Evolutionary conservation across 2,329 filamentous ascomycete genomes (phyloP), one percentile per base, ranked within the genome.

Genomic region (Sporothrix humicola): DNA sequence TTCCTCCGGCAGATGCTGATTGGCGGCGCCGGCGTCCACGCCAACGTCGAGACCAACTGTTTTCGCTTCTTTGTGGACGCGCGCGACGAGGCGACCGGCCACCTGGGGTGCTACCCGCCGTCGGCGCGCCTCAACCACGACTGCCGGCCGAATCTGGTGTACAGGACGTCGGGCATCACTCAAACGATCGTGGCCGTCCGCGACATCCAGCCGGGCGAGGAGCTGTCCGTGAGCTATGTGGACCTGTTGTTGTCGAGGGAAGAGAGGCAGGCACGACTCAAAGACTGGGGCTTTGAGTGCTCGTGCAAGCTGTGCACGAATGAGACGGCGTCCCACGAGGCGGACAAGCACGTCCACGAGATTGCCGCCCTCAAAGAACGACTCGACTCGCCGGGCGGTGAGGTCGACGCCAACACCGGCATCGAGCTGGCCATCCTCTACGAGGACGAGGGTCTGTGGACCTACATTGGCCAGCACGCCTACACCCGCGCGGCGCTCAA

Each of bases 401-500:
- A 54, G 13, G 77, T 81, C 9, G 77, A 77, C 7, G 77, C 79
- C n/a, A 79, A 79, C 23, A 79, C 78, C 26, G 79, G 78, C 46
- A 78, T 66, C 0, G 76, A 79, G 68, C 76, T 82, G 63, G 77
- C 80, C 26, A 71, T 73, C 9, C 76, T 83, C 44, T 82, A 83
- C 74, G 76, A 78, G 37, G 75, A 77, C 10, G 82, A 83, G 73
- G 69, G 77, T 4, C 76, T 84, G 10, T 73, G 81, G 23, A 77
- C 78, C 13, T 80, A 81, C 48, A 74, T 83, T 6, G 81, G 79
- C 1, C 78, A 77, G n/a, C 61, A 66, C 42, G 80, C 80, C 3
- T 81, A 82, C 72, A 81, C 81, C 1, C 77, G 80, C 0, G 82
- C 82, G 1, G 83, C 83, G 20, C 77, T 84, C n/a, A 81, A 83